Base-by-base conservation (phyloP, 1,139 yeast species). In the Komagataea norvegica region DNA sequence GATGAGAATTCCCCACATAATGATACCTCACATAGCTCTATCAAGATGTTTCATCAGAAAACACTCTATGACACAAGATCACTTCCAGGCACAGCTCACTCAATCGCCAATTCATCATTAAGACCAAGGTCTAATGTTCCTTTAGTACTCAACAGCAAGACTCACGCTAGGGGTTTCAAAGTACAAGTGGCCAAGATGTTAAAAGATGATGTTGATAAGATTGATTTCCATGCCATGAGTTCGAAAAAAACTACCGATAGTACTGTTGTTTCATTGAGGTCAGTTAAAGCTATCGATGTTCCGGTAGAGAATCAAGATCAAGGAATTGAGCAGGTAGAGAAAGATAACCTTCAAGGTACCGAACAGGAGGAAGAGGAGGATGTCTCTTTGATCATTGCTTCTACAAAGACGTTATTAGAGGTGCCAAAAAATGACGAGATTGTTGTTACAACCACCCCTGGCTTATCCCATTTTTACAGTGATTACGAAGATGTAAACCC, bases 1-100 rank as follows among this genome's bases (percentile, higher is more conserved):
- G 37, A 38, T 25, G 41, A 41, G 17, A 41, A 41, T 24, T 25
- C 30, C 1, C 41, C 37, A 18, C 18, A 25, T 23, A 9, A 24
- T 25, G 28, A 28, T 14, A 20, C 15, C 4, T 15, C 17, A 15
- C 21, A 29, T 18, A 19, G 15, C 9, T 26, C 31, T 8, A n/a
- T 27, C 23, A 18, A 27, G n/a, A n/a, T n/a, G n/a, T n/a, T n/a
- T n/a, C n/a, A n/a, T n/a, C n/a, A n/a, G n/a, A n/a, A n/a, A n/a
- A n/a, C n/a, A n/a, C n/a, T 5, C 14, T 13, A 9, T 30, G 17
- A 15, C 14, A 23, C 26, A n/a, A 25, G 33, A 29, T 20, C 14
- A 14, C 24, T 24, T 15, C 16, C 25, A 16, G 18, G 18, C 11
- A 13, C 9, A 20, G 18, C 33, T 7, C 25, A 21, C 18, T 11